Evolutionary conservation across 2,329 filamentous ascomycete genomes (phyloP), one percentile per base, ranked within the genome.

Genomic region (Aspergillus clavatus): DNA sequence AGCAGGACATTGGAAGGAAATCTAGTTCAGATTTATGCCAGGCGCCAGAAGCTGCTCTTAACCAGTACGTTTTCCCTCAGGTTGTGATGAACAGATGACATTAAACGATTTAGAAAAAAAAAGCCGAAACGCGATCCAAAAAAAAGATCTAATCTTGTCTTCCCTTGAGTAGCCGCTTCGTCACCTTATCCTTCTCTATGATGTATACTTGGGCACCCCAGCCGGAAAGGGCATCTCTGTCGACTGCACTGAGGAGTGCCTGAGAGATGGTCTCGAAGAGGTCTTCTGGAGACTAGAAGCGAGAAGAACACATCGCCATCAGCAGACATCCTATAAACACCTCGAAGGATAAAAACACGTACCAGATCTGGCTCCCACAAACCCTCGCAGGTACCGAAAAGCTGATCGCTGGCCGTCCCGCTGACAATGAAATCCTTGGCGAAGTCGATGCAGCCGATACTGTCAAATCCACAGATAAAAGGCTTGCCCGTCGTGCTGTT

Each of bases 151-250:
- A 90, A 70, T 97, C 91, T 76, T 97, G 91, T 77, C 90, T 83
- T 67, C 90, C 90, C 83, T 97, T 97, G 71, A 98, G 78, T 83
- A 98, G 82, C 70, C 93, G 81, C 85, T 97, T 96, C 64, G 93
- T 97, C 53, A 98, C 88, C 86, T 97, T 97, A 76, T 95, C 90
- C 81, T 98, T 98, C 79, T 97, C 93, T 70, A 98, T 95, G 66
- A 98, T 95, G 76, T 97, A 98, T 59, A 98, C 93, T 67, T 98
- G 89, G 29, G 93, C 93, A 67, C 93, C 93, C 93, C 93, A 97
- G 55, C 93, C 93, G 28, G 91, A 96, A 53, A 98, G 78, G 42
- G 93, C 93, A 72, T 98, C 93, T 74, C 93, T 82, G 72, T 98
- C 93, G 47, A 97, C 88, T 48, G 93, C 93, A 72, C 94, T 97